phyloP scores from a whole-genome alignment of 495 filamentous ascomycete species.

The Annulohypoxylon stygium region DNA sequence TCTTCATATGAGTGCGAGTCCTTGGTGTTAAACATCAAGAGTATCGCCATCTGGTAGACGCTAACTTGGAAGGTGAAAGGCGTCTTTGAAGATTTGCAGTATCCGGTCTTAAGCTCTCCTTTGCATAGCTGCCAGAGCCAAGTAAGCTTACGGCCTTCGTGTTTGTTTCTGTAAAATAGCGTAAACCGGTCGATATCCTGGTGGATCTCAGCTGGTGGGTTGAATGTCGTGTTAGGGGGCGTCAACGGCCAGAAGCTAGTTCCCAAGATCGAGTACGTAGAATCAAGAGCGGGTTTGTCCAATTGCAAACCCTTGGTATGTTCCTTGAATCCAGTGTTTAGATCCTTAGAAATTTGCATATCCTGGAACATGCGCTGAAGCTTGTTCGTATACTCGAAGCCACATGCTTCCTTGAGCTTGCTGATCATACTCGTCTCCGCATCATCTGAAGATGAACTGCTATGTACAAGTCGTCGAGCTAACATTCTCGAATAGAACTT shows the following conservation, averaged over 20 bases:
- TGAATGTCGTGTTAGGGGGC: conserved; percentile 85
- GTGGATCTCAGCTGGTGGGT: conserved; percentile 84
- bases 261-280: conserved; percentile 88
- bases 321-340: conserved; percentile 85
- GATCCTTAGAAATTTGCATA: conserved; percentile 97
- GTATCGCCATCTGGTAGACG: conserved; percentile 95
- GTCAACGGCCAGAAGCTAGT: conserved; percentile 98
- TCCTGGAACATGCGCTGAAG: conserved; percentile 99
- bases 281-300: conserved; percentile 74
- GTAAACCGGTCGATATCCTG: conserved; percentile 90
- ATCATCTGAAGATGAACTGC: conserved; percentile 94
- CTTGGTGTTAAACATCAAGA: conserved; percentile 94
- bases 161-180: conserved; percentile 94
- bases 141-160: conserved; percentile 93
- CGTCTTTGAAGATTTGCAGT: conserved; percentile 86
- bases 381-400: conserved; percentile 99
- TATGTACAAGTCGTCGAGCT: conserved; percentile 93
- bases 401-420: conserved; percentile 98
- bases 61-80: conserved; percentile 98
- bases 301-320: conserved; percentile 57
- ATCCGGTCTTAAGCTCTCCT: conserved; percentile 94
- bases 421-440: conserved; percentile 99
- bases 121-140: conserved; percentile 99
- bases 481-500: conserved; percentile 99
- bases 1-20: conserved; percentile 89